Evolutionary conservation across 2,329 filamentous ascomycete genomes (phyloP), one percentile per base, ranked within the genome.

Genomic region (Xylariaceae sp.): DNA sequence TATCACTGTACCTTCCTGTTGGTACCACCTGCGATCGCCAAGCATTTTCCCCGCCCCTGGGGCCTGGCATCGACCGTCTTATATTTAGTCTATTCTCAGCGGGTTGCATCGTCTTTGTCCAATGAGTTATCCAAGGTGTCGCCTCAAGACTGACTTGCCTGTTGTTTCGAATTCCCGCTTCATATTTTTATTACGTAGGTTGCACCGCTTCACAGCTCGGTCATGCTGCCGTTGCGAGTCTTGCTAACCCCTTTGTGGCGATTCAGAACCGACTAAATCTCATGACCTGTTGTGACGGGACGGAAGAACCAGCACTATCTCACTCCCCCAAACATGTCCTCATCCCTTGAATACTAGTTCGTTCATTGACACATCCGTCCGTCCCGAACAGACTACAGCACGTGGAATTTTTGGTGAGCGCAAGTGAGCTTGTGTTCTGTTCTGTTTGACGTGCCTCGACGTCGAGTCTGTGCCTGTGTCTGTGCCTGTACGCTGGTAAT

Each of bases 41-140:
- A 49, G 42, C 23, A 6, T 13, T 50, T 18, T 4, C 18, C 48
- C 48, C 48, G 18, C 64, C 55, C 63, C 65, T 64, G 65, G 65
- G 65, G 68, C 66, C 67, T 60, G 56, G 56, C 60, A 53, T 39
- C 39, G 49, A 39, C 60, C 56, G 50, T 51, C 56, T 52, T 37
- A 62, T 61, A 49, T 62, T 59, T 57, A 5, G 37, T 42, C 37
- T 42, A 42, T 9, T 49, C 47, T 18, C 55, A 59, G 53, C 39
- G 49, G 45, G 56, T 50, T 55, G 51, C 42, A 3, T 17, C 51
- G n/a, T 39, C 34, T 44, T 34, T 45, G 37, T 10, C 37, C 37
- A 42, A 42, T 13, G 11, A 13, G 37, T 13, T 42, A 42, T 42
- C 5, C 37, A 10, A 42, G 23, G 23, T 30, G 23, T 30, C 23